Evolutionary conservation across 2,329 filamentous ascomycete species (phyloP).

Genomic region (Epichloe hybrida): DNA sequence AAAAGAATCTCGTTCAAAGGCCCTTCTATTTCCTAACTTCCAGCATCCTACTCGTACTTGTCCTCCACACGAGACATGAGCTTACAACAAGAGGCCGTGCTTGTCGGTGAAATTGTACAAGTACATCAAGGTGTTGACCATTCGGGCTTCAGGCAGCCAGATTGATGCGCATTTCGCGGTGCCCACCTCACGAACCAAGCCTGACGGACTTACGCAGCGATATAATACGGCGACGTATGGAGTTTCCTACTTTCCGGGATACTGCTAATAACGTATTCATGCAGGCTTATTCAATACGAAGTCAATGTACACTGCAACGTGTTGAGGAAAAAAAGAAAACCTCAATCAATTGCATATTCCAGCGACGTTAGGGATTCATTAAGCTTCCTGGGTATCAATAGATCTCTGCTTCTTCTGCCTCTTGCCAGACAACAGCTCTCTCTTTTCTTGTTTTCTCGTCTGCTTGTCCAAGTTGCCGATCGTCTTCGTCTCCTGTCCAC

Average conservation of each 20-base stretch:
- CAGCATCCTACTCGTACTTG: constrained; percentile 1
- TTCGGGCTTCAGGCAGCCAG: constrained; percentile 13
- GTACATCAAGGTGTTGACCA: constrained; percentile 17
- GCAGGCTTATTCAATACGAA: constrained; percentile 13
- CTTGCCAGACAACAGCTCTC: constrained; percentile 34
- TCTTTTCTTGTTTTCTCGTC: constrained; percentile 42
- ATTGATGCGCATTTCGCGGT: constrained; percentile 11
- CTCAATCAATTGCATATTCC: not conserved
- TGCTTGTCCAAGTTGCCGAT: constrained; percentile 41
- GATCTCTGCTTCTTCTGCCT: constrained; percentile 25
- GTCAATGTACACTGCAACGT: not conserved
- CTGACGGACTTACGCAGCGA: constrained; percentile 14
- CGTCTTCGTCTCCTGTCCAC: constrained; percentile 36
- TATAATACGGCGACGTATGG: constrained; percentile 13
- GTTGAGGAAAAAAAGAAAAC: not conserved
- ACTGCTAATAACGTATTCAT: constrained; percentile 15
- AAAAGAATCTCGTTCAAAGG: constrained; percentile 3
- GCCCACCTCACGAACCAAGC: constrained; percentile 18
- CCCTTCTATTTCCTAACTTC: constrained; percentile 3
- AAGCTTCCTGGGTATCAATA: constrained; percentile 8
- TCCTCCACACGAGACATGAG: constrained; percentile 3
- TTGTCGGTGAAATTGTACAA: constrained; percentile 19
- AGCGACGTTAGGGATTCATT: not conserved
- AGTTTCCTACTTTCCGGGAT: constrained; percentile 14
- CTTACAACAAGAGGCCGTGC: constrained; percentile 7